Evolutionary conservation across 164 flowering plant genomes (phyloP).

Genomic region (Piper betle): DNA sequence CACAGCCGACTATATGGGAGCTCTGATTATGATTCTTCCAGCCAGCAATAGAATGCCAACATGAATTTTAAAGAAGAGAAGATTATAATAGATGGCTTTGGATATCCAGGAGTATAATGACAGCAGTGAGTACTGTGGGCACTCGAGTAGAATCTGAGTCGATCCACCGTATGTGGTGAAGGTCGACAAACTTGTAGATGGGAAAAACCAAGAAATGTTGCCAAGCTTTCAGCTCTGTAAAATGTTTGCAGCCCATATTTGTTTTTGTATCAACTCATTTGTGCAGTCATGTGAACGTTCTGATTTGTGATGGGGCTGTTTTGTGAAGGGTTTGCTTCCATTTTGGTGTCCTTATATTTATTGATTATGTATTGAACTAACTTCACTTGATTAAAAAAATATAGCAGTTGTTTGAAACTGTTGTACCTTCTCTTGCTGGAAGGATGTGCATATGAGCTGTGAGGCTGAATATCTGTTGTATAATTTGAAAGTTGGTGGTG

Average conservation of each 20-base stretch:
- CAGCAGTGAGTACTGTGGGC: conserved; percentile 60
- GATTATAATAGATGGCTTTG: conserved; percentile 70
- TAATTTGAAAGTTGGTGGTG: no score
- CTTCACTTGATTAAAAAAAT: no score
- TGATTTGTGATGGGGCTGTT: no score
- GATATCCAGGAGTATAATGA: conserved; percentile 40
- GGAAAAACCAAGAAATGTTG: conserved; percentile 30
- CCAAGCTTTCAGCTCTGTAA: conserved; percentile 12
- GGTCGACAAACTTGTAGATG: conserved; percentile 53
- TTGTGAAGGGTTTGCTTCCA: no score
- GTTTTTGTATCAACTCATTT: no score
- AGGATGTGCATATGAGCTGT: no score
- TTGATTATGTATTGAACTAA: no score
- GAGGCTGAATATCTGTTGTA: no score
- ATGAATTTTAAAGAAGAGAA: conserved; percentile 78
- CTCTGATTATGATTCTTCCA: conserved; percentile 12
- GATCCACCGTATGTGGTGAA: conserved; percentile 72
- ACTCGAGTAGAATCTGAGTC: conserved; percentile 59
- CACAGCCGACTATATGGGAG: conserved; percentile 46
- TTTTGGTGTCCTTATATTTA: no score
- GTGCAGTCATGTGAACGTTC: no score
- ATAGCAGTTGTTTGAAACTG: no score
- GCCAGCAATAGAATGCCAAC: conserved; percentile 63
- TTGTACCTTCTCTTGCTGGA: no score
- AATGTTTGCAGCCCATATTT: not conserved